Conservation (phyloP, 78 protist genomes). For the Isochrysis galbana region DNA sequence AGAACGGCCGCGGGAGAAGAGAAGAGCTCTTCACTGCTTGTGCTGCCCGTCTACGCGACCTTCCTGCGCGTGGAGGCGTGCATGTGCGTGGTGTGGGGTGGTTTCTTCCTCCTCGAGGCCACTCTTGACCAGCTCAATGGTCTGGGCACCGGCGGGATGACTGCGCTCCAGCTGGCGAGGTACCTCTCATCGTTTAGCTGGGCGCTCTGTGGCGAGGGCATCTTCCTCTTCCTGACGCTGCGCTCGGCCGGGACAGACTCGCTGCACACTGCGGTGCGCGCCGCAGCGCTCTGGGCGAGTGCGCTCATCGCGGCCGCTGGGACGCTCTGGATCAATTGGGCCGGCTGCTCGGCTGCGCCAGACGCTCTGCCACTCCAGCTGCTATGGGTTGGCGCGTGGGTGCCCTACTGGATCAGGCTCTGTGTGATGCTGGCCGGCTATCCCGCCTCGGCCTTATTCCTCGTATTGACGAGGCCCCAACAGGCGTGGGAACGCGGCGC, state of each 20-base stretch:
- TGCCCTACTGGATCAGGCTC: background rate
- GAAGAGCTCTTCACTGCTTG: no score
- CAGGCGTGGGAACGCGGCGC: slow-evolving; percentile 16
- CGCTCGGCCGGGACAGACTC: background rate
- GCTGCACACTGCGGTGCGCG: background rate
- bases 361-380: background rate
- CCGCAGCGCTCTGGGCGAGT: background rate
- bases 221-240: background rate
- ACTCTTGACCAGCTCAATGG: background rate
- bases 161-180: background rate
- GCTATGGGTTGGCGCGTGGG: background rate
- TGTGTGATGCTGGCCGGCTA: background rate
- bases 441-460: background rate
- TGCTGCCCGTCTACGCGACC: background rate
- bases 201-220: background rate
- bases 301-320: background rate
- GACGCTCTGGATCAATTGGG: background rate
- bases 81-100: background rate
- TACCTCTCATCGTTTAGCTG: background rate
- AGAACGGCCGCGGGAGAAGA: no score
- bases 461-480: background rate
- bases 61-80: background rate
- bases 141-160: background rate
- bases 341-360: background rate
- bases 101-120: background rate